A percentile compares a stretch with the other conserved stretches of the same genome.
Conservation (phyloP, 2,329 filamentous ascomycete species). For the Penicillium decumbens region DNA sequence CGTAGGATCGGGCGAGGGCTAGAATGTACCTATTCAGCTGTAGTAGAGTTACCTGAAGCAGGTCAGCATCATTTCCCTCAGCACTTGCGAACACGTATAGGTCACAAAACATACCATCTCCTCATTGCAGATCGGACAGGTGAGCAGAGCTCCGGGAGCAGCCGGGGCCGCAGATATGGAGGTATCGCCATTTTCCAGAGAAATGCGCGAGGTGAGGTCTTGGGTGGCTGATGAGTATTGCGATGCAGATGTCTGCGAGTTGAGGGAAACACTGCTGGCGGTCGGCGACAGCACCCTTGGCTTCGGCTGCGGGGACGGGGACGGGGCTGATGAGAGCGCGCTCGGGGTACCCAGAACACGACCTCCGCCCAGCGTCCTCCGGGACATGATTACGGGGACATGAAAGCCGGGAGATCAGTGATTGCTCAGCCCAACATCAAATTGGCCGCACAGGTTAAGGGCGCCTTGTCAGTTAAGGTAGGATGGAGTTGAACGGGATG, state of each 20-base stretch:
- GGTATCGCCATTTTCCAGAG: conserved; percentile 57
- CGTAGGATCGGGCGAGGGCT: neutral
- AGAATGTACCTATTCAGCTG: conserved; percentile 72
- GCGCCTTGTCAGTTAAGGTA: neutral
- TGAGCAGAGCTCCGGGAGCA: conserved; percentile 62
- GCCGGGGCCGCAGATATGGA: conserved; percentile 47
- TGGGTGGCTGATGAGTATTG: conserved; percentile 67
- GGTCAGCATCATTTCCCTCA: conserved; percentile 2
- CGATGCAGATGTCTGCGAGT: conserved; percentile 68
- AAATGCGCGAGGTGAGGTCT: conserved; percentile 77
- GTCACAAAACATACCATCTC: conserved; percentile 68
- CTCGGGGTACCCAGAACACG: conserved; percentile 84
- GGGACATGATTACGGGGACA: conserved; percentile 61
- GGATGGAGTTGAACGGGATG: conserved; percentile 8
- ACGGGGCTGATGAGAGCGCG: conserved; percentile 61
- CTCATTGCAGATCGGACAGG: conserved; percentile 97
- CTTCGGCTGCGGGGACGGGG: conserved; percentile 42
- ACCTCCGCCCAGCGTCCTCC: conserved; percentile 84
- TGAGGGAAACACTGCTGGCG: conserved; percentile 70
- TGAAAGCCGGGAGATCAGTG: conserved; percentile 21
- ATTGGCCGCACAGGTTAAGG: conserved; percentile 18
- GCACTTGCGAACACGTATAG: neutral
- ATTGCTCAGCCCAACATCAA: conserved; percentile 17
- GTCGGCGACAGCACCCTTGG: conserved; percentile 55
- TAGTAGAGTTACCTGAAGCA: conserved; percentile 70